Percentiles rank a stretch among this genome's conserved stretches.
These are phyloP conservation scores for Durio zibethinus DNA, from an alignment of 345 rosid species.

Conservation along the genomic window DNA sequence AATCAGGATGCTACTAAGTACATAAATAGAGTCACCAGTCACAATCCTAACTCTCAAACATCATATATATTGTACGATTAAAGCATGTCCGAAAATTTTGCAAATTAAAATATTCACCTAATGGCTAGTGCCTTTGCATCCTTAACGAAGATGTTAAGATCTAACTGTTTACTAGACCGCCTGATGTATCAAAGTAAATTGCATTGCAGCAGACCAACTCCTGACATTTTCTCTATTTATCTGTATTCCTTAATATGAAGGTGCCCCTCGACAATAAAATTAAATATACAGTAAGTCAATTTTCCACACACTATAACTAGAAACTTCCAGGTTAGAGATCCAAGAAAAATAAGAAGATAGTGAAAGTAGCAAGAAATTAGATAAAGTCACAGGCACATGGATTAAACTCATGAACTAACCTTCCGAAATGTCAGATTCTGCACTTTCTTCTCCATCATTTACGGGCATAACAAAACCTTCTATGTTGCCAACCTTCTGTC, in stretches of 20 bases:
- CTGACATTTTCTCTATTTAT: not conserved
- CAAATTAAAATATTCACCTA: not conserved
- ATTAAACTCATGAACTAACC: constrained; percentile 42
- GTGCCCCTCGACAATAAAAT: not conserved
- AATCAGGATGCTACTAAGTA: not conserved
- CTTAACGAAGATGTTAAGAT: not conserved
- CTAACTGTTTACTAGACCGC: not conserved
- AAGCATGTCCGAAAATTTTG: not conserved
- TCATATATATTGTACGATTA: not conserved
- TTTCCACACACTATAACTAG: not conserved
- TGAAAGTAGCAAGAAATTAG: constrained; percentile 2
- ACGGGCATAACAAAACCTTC: constrained; percentile 34
- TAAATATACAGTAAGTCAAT: not conserved
- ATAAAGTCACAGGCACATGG: constrained; percentile 6
- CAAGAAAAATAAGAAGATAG: constrained; percentile 1
- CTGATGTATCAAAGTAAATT: not conserved
- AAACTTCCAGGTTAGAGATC: not conserved
- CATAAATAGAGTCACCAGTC: not conserved
- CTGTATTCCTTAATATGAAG: not conserved
- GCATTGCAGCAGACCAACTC: not conserved
- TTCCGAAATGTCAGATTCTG: constrained; percentile 44
- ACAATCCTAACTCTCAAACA: not conserved
- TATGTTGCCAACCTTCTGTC: constrained; percentile 49
- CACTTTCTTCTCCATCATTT: constrained; percentile 43
- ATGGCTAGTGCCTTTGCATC: not conserved